Percentiles rank a stretch among this genome's conserved stretches.
These are phyloP conservation scores for Epichloe scottii DNA, from an alignment of 2,329 filamentous ascomycete genomes.

Conservation along the genomic window DNA sequence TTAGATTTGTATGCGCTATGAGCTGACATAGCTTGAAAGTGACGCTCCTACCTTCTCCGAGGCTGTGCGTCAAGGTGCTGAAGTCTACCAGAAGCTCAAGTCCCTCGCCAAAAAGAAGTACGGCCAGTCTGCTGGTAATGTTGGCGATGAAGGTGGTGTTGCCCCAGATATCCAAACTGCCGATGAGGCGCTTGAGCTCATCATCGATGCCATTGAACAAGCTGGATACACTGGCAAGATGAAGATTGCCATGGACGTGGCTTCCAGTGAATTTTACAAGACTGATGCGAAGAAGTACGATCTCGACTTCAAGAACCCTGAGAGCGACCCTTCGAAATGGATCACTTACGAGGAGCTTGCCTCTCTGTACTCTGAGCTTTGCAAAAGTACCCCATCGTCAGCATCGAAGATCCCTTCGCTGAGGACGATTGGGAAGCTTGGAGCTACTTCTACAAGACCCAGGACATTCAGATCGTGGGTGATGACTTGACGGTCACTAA, in stretches of 20 bases:
- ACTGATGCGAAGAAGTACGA: slow-evolving; percentile 97
- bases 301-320: slow-evolving; percentile 99
- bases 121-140: slow-evolving; percentile 95
- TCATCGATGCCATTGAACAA: slow-evolving; percentile 85
- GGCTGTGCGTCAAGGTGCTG: slow-evolving; percentile 88
- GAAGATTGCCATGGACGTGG: slow-evolving; percentile 98
- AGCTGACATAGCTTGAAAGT: slow-evolving; percentile 26
- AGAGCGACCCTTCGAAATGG: slow-evolving; percentile 94
- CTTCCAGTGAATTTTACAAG: slow-evolving; percentile 99
- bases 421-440: slow-evolving; percentile 99
- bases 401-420: slow-evolving; percentile 97
- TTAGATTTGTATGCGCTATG: not conserved
- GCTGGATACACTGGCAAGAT: slow-evolving; percentile 93
- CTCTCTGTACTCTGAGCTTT: slow-evolving; percentile 74
- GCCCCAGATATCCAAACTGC: slow-evolving; percentile 96
- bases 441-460: slow-evolving; percentile 99
- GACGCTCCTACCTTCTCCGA: slow-evolving; percentile 84
- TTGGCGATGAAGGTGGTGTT: slow-evolving; percentile 98
- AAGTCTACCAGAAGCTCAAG: slow-evolving; percentile 99
- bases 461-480: slow-evolving; percentile 95
- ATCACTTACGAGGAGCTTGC: slow-evolving; percentile 97
- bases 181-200: slow-evolving; percentile 93
- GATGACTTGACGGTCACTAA: slow-evolving; percentile 99
- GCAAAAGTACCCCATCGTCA: slow-evolving; percentile 96
- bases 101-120: slow-evolving; percentile 97